A percentile compares a stretch with the other conserved stretches of the same genome.
phyloP scores from a whole-genome alignment of 1,139 yeast genomes.

The Scheffersomyces insectosa region DNA sequence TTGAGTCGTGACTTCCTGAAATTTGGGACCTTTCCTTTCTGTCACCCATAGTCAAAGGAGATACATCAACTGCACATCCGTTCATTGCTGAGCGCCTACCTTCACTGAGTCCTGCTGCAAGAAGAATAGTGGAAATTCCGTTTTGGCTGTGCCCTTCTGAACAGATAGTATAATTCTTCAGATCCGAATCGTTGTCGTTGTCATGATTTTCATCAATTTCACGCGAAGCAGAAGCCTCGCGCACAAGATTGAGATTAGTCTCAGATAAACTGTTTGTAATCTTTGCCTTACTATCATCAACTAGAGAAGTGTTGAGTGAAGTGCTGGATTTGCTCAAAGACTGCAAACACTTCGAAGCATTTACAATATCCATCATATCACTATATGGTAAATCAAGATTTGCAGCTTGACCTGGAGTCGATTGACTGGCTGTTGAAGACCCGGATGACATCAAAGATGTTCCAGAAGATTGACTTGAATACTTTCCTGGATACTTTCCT shows the following conservation, averaged over 20 bases:
- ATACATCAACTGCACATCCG: slow-evolving; percentile 1
- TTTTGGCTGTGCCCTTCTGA: slow-evolving; percentile 2
- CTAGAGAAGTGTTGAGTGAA: neutral
- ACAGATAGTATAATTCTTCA: slow-evolving; percentile 5
- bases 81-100: neutral
- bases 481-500: no score
- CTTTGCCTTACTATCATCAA: neutral
- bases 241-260: neutral
- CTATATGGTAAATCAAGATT: slow-evolving; percentile 1
- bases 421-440: neutral
- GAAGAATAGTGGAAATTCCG: slow-evolving; percentile 16
- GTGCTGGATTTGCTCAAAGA: slow-evolving; percentile 21
- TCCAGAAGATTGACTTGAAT: neutral
- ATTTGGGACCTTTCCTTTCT: neutral
- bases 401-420: neutral
- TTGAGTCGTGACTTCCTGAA: no score
- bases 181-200: neutral
- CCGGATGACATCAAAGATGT: neutral
- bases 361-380: slow-evolving; percentile 37
- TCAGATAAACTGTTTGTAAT: neutral
- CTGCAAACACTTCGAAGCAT: slow-evolving; percentile 44
- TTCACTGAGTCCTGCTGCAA: slow-evolving; percentile 14
- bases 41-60: neutral
- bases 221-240: no score
- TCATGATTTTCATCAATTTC: neutral